Evolutionary conservation across 2,329 filamentous ascomycete genomes (phyloP).

Genomic region (Thyridium curvatum): DNA sequence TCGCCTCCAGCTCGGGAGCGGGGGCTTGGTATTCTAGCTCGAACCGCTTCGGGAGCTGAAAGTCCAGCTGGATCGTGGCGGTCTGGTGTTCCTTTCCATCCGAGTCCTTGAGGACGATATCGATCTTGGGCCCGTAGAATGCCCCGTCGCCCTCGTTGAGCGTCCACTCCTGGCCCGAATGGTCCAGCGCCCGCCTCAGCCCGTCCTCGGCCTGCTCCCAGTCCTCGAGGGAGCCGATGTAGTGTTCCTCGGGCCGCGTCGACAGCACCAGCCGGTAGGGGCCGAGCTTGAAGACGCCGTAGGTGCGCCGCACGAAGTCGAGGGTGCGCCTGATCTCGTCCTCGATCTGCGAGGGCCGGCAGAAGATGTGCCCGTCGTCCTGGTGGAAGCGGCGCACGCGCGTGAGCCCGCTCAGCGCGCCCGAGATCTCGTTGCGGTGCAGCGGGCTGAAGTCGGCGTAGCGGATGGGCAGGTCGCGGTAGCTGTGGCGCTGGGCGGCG

Average conservation of each 20-base stretch:
- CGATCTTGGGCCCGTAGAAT: constrained; percentile 90
- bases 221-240: constrained; percentile 65
- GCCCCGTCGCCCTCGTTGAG: constrained; percentile 78
- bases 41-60: constrained; percentile 81
- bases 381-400: constrained; percentile 92
- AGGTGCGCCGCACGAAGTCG: constrained; percentile 68
- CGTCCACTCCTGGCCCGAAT: constrained; percentile 61
- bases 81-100: constrained; percentile 84
- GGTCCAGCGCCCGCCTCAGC: constrained; percentile 55
- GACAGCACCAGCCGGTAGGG: constrained; percentile 73
- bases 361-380: constrained; percentile 90
- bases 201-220: constrained; percentile 65
- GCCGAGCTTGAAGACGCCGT: constrained; percentile 62
- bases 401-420: constrained; percentile 83
- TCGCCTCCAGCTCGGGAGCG: constrained; percentile 54
- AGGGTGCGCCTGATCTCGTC: constrained; percentile 68
- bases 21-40: constrained; percentile 68
- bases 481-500: constrained; percentile 74
- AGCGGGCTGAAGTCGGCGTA: constrained; percentile 95
- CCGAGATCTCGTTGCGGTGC: constrained; percentile 92
- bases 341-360: constrained; percentile 68
- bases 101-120: constrained; percentile 73
- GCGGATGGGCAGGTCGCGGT: constrained; percentile 83
- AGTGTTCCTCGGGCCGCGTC: constrained; percentile 69
- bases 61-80: constrained; percentile 84